These are phyloP conservation scores for Osmozyma mogii DNA, from an alignment of 805 yeast genomes.

Conservation along the genomic window DNA sequence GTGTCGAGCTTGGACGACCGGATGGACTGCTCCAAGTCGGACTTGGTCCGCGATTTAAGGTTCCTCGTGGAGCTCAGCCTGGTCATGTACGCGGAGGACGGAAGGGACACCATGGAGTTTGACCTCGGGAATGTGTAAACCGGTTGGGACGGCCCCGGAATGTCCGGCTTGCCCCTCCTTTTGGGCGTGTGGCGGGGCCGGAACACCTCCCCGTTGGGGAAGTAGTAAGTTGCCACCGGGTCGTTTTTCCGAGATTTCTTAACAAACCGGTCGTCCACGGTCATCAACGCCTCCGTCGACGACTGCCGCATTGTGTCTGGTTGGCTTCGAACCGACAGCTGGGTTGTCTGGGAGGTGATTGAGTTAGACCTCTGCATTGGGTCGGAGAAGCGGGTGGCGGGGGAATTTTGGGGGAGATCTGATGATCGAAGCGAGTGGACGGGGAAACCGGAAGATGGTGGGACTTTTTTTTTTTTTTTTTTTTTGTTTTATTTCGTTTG, in stretches of 20 bases:
- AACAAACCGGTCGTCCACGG: conserved; percentile 32
- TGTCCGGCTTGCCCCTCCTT: conserved; percentile 33
- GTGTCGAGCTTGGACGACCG: conserved; percentile 18
- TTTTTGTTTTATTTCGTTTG: no score
- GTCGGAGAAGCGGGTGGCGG: not conserved
- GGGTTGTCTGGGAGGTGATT: conserved; percentile 3
- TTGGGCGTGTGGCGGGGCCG: conserved; percentile 37
- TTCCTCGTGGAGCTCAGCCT: conserved; percentile 14
- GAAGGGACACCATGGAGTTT: conserved; percentile 10
- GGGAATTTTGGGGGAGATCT: not conserved
- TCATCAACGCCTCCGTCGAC: conserved; percentile 32
- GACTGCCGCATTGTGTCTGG: conserved; percentile 8
- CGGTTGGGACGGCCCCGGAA: no score
- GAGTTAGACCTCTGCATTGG: conserved; percentile 2
- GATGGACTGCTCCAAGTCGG: conserved; percentile 16
- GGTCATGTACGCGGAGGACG: conserved; percentile 2
- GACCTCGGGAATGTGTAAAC: conserved; percentile 3
- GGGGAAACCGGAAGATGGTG: conserved; percentile 1
- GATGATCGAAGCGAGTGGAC: not conserved
- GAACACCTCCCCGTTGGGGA: conserved; percentile 50
- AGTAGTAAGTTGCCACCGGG: conserved; percentile 22
- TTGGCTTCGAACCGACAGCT: not conserved
- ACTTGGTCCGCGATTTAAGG: conserved; percentile 9
- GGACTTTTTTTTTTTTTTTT: not conserved
- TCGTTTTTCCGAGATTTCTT: conserved; percentile 26